phyloP scores from a whole-genome alignment of 2,329 filamentous ascomycete species.

The Ophiostoma novo-ulmi region DNA sequence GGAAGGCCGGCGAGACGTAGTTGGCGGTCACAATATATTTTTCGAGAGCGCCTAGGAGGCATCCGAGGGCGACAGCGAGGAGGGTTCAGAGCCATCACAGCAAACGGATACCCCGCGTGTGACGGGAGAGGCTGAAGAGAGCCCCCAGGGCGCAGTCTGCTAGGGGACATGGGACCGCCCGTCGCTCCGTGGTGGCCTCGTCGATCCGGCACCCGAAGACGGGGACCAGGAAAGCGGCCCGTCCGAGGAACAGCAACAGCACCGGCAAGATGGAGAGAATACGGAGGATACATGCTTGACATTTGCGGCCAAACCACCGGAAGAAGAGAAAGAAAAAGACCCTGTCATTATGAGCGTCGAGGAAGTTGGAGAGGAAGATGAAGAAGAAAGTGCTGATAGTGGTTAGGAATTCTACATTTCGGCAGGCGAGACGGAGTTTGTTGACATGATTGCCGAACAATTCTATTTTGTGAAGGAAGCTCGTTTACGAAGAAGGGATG shows the following conservation, averaged over 20 bases:
- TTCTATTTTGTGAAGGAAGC: background rate
- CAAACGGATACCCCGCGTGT: background rate
- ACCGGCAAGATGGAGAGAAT: background rate
- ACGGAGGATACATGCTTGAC: background rate
- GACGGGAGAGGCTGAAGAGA: background rate
- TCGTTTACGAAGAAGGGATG: no score
- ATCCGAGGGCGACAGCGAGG: background rate
- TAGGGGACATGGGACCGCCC: background rate
- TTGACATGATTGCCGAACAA: background rate
- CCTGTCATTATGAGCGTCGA: background rate
- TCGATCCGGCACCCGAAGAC: background rate
- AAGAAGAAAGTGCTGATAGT: background rate
- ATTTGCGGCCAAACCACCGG: no score
- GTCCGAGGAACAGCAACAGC: background rate
- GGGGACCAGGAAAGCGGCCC: background rate
- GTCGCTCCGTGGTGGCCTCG: background rate
- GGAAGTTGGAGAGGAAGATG: background rate
- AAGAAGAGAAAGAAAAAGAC: background rate
- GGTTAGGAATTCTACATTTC: background rate
- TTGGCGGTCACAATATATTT: conserved; percentile 34
- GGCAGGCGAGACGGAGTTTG: background rate
- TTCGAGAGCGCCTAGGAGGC: conserved; percentile 27
- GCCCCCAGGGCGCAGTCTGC: background rate
- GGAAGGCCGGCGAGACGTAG: conserved; percentile 45
- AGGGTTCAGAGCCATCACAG: background rate